A percentile compares a stretch with the other conserved stretches of the same genome.
phyloP scores from a whole-genome alignment of 331 rosid genomes.

The Malus hybrid region DNA sequence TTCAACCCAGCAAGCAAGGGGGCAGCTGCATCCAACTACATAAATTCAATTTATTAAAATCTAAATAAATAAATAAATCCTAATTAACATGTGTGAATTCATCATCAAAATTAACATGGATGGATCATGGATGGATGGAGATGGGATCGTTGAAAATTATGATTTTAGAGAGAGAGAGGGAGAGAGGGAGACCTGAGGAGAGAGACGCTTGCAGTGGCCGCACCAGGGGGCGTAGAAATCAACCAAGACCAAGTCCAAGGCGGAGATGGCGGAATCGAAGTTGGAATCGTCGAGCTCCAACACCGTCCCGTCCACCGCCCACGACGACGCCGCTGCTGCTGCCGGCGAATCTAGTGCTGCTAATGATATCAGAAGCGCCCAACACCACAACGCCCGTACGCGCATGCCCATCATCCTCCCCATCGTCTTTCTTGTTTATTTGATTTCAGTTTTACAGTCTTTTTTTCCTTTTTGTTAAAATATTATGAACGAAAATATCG shows the following conservation, averaged over 20 bases:
- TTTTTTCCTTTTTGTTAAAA: too few relatives aligned
- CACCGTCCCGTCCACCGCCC: conserved; percentile 39
- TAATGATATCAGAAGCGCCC: not conserved
- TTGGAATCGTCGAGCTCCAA: conserved; percentile 53
- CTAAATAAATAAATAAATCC: too few relatives aligned
- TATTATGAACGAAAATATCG: too few relatives aligned
- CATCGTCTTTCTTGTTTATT: too few relatives aligned
- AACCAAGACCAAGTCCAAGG: conserved; percentile 36
- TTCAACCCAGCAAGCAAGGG: conserved; percentile 68
- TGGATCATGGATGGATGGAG: not conserved
- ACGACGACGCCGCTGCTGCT: not conserved
- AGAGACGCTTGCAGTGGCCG: conserved; percentile 61
- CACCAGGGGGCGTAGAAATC: conserved; percentile 67
- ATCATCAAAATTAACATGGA: not conserved
- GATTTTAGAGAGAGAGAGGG: not conserved
- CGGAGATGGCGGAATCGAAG: conserved; percentile 45
- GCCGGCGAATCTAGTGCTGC: not conserved
- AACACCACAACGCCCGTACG: not conserved
- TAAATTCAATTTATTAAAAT: not conserved
- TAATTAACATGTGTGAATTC: not conserved
- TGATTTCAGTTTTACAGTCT: too few relatives aligned
- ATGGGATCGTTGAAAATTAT: not conserved
- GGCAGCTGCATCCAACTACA: conserved; percentile 88
- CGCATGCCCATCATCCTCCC: not conserved
- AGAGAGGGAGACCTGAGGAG: conserved; percentile 37